A percentile compares a stretch with the other conserved stretches of the same genome.
Evolutionary conservation across 2,329 filamentous ascomycete species (phyloP).

Genomic region (Xylaria sp.): DNA sequence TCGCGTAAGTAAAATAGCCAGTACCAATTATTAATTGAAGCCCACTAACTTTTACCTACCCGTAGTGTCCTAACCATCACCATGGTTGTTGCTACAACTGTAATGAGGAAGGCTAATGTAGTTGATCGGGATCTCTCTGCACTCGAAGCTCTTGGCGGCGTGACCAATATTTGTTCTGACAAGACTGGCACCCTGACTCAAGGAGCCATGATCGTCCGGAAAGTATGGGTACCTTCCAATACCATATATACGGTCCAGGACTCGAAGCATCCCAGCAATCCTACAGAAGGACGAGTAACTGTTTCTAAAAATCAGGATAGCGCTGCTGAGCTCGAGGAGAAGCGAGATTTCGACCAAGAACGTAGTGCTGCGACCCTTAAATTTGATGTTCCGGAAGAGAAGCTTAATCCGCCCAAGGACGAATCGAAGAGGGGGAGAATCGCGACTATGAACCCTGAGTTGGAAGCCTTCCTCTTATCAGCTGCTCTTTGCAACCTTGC

Average conservation of each 20-base stretch:
- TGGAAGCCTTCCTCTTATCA: slow-evolving; percentile 64
- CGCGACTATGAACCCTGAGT: slow-evolving; percentile 61
- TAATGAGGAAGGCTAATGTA: slow-evolving; percentile 73
- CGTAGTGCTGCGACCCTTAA: slow-evolving; percentile 69
- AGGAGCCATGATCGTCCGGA: slow-evolving; percentile 76
- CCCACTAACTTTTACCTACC: slow-evolving; percentile 24
- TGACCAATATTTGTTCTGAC: slow-evolving; percentile 79
- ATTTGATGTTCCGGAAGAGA: slow-evolving; percentile 71
- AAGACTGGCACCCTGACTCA: slow-evolving; percentile 78
- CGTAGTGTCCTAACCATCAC: slow-evolving; percentile 73
- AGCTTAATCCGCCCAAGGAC: slow-evolving; percentile 55
- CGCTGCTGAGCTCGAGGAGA: slow-evolving; percentile 51
- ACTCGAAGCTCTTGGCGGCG: slow-evolving; percentile 75
- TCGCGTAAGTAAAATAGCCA: slow-evolving; percentile 60
- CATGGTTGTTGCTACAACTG: slow-evolving; percentile 73
- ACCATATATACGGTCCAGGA: slow-evolving; percentile 70
- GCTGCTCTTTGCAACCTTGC: slow-evolving; percentile 73
- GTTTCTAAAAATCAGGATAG: slow-evolving; percentile 55
- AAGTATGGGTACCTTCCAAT: slow-evolving; percentile 71
- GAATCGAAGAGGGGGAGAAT: slow-evolving; percentile 50
- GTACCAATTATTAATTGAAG: slow-evolving; percentile 32
- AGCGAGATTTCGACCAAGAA: slow-evolving; percentile 69
- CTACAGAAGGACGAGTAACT: slow-evolving; percentile 67
- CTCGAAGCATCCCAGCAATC: slow-evolving; percentile 70
- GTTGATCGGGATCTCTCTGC: slow-evolving; percentile 74